These are phyloP conservation scores for Nemania sp. DNA, from an alignment of 2,329 filamentous ascomycete genomes.

Conservation along the genomic window DNA sequence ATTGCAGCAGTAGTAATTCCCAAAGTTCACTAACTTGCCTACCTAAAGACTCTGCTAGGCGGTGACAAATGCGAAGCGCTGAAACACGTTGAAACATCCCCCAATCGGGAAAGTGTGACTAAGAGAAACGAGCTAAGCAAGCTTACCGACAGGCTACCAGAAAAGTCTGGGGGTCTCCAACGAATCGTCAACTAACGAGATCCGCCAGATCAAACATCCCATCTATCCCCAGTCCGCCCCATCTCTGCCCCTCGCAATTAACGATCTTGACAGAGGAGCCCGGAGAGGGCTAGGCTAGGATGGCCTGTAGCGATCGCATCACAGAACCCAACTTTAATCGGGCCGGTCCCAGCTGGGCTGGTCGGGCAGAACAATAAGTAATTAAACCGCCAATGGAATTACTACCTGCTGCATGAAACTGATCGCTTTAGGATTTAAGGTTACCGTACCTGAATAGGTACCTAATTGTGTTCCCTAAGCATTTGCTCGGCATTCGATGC, in stretches of 20 bases:
- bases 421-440: slow-evolving; percentile 8
- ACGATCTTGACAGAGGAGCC: slow-evolving; percentile 10
- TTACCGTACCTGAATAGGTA: not conserved
- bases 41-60: not conserved
- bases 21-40: not conserved
- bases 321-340: slow-evolving; percentile 30
- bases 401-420: slow-evolving; percentile 20
- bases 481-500: slow-evolving; percentile 16
- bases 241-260: slow-evolving; percentile 35
- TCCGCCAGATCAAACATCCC: slow-evolving; percentile 33
- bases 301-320: not conserved
- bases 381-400: slow-evolving; percentile 1
- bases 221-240: slow-evolving; percentile 11
- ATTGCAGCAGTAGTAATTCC: not conserved
- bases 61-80: slow-evolving; percentile 22
- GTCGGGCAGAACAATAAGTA: slow-evolving; percentile 3
- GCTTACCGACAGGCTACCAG: slow-evolving; percentile 4
- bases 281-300: not conserved
- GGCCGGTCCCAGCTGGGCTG: slow-evolving; percentile 29
- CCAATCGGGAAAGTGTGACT: slow-evolving; percentile 30
- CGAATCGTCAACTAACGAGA: slow-evolving; percentile 29
- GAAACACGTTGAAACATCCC: slow-evolving; percentile 34
- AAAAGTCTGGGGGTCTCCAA: slow-evolving; percentile 7
- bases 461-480: slow-evolving; percentile 3
- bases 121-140: slow-evolving; percentile 19